A percentile compares a stretch with the other conserved stretches of the same genome.
These are phyloP conservation scores for Pythium volutum DNA, from an alignment of 352 stramenopile genomes.

Conservation along the genomic window DNA sequence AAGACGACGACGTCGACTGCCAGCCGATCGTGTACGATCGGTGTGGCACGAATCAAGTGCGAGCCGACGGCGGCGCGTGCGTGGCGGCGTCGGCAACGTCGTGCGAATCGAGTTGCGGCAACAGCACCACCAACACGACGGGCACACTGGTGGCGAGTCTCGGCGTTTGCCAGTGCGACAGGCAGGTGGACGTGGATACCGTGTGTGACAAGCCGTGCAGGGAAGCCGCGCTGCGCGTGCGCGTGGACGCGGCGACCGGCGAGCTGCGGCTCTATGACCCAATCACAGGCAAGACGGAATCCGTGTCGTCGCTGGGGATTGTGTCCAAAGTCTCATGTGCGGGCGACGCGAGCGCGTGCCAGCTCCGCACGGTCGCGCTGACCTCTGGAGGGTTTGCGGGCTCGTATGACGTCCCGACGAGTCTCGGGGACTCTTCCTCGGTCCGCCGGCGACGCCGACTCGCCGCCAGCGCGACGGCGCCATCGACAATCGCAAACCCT, in stretches of 20 bases:
- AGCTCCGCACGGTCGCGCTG: constrained; percentile 57
- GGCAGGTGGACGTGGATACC: constrained; percentile 63
- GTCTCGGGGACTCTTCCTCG: constrained; percentile 16
- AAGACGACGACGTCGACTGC: constrained; percentile 87
- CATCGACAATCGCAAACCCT: constrained; percentile 63
- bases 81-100: constrained; percentile 39
- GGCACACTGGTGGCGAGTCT: constrained; percentile 74
- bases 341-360: constrained; percentile 29
- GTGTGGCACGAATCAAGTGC: constrained; percentile 70
- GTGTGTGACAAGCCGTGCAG: constrained; percentile 83
- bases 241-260: constrained; percentile 30
- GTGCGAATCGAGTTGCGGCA: constrained; percentile 51
- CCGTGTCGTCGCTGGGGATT: constrained; percentile 25
- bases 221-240: constrained; percentile 41
- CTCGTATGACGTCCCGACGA: constrained; percentile 50
- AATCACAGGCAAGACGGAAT: constrained; percentile 26
- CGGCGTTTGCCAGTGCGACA: constrained; percentile 87
- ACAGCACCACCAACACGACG: constrained; percentile 39
- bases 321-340: constrained; percentile 55
- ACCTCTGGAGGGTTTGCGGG: constrained; percentile 52
- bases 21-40: constrained; percentile 90
- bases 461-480: background rate
- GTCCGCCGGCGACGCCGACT: constrained; percentile 16
- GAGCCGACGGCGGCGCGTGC: constrained; percentile 70
- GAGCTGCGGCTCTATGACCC: constrained; percentile 68